Conservation (phyloP, 1,284 basidiomycete genomes). For the Malassezia equina region DNA sequence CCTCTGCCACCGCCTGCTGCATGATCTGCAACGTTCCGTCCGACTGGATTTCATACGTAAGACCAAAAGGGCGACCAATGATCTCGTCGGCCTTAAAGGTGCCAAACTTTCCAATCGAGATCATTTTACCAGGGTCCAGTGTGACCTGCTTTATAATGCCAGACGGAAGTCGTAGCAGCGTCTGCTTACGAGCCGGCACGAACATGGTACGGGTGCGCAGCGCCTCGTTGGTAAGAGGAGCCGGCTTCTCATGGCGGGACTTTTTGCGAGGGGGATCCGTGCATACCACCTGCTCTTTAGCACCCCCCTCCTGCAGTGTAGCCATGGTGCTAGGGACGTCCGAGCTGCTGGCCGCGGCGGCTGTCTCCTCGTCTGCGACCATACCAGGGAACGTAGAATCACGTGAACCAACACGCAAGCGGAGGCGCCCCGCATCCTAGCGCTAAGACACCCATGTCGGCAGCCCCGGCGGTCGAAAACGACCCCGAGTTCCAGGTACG, state of each 20-base stretch:
- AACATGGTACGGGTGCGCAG: conserved; percentile 25
- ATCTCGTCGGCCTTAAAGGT: conserved; percentile 40
- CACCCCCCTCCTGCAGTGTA: neutral
- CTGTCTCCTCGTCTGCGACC: neutral
- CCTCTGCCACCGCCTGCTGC: conserved; percentile 26
- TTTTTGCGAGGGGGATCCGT: neutral
- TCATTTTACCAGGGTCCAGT: conserved; percentile 28
- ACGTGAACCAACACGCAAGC: conserved; percentile 2
- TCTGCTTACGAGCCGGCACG: conserved; percentile 23
- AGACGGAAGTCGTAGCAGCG: conserved; percentile 35
- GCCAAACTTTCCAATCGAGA: conserved; percentile 47
- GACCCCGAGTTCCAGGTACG: conserved; percentile 14
- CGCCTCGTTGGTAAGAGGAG: conserved; percentile 10
- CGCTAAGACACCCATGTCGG: neutral
- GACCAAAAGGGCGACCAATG: conserved; percentile 43
- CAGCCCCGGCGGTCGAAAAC: neutral
- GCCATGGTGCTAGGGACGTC: neutral
- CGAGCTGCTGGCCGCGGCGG: neutral
- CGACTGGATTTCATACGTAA: conserved; percentile 41
- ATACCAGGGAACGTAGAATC: neutral
- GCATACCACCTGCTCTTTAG: neutral
- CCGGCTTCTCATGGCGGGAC: neutral
- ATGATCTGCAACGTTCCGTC: conserved; percentile 20
- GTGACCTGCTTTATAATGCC: conserved; percentile 36
- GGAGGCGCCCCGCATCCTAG: neutral